Evolutionary conservation across 352 stramenopile genomes (phyloP), one percentile per base, ranked within the genome.

Genomic region (Hyaloperonospora arabidopsidis): DNA sequence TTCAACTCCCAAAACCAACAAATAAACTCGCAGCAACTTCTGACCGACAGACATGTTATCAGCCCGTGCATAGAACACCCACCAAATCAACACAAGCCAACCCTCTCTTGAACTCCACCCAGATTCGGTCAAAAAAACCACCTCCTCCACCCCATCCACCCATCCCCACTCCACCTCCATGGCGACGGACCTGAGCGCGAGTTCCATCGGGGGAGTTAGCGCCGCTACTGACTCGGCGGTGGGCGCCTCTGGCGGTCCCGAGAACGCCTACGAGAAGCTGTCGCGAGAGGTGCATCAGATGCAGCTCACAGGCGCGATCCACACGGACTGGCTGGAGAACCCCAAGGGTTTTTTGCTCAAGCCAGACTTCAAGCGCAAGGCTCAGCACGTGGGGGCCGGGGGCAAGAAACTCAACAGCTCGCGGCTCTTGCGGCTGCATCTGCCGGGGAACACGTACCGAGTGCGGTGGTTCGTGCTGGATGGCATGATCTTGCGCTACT

Each of bases 251-350:
- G 66, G 66, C 3, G 35, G 67, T 0, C 63, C 63, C 15, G 84
- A 94, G 66, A 94, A 94, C 51, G 80, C 82, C 49, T 94, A 94
- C 70, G 84, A 94, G 68, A 93, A 92, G 66, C 75, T 94, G 14
- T 93, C 82, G 45, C 66, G 84, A n/a, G 84, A 94, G 57, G 83
- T 94, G 25, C 84, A 94, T 52, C 82, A 94, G 67, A 91, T 91
- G 80, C 82, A 92, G 65, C 84, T 86, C 63, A 94, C 84, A 21
- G 82, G 84, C 50, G 84, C 84, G 21, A 94, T 94, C 61, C 84
- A 93, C 70, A 84, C 80, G 45, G 84, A 94, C 55, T 94, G 84
- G 84, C 72, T 94, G 32, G 84, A 94, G 65, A 94, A 94, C 65
- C 84, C 84, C 47, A 92, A 91, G 63, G 84, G 84, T 12, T 94